A percentile compares a stretch with the other conserved stretches of the same genome.
phyloP scores from a whole-genome alignment of 176 grass and related monocot species.

The Puya raimondii region DNA sequence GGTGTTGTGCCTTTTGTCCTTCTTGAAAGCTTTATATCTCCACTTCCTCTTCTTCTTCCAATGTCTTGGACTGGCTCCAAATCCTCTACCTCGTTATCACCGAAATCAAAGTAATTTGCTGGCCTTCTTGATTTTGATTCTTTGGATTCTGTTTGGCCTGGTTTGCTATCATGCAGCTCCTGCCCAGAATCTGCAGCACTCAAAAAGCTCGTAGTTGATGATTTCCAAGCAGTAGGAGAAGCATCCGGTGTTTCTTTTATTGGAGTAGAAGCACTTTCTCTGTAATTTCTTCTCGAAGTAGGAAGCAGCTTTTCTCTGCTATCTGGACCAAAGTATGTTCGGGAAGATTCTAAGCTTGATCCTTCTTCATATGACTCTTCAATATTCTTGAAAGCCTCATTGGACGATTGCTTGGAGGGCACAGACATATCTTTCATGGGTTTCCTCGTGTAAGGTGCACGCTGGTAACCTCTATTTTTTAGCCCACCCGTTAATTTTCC shows the following conservation, averaged over 20 bases:
- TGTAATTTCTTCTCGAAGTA: too few species aligned
- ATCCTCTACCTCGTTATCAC: slow-evolving; percentile 35
- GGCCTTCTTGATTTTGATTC: slow-evolving; percentile 26
- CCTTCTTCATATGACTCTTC: slow-evolving; percentile 37
- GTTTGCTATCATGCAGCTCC: slow-evolving; percentile 16
- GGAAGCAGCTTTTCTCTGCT: too few species aligned
- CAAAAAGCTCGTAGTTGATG: slow-evolving; percentile 20
- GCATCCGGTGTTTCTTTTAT: background rate
- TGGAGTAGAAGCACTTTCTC: background rate
- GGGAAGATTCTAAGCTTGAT: slow-evolving; percentile 9
- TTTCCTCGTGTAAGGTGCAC: slow-evolving; percentile 34
- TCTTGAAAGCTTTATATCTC: slow-evolving; percentile 44
- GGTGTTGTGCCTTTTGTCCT: slow-evolving; percentile 39
- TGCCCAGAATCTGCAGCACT: slow-evolving; percentile 14
- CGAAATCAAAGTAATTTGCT: slow-evolving; percentile 33
- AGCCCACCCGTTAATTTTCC: slow-evolving; percentile 72
- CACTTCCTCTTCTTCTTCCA: slow-evolving; percentile 22
- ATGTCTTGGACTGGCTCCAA: slow-evolving; percentile 5
- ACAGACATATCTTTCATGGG: slow-evolving; percentile 17
- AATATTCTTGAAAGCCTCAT: slow-evolving; percentile 30
- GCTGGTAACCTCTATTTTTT: slow-evolving; percentile 47
- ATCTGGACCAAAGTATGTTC: too few species aligned
- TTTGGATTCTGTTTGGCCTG: slow-evolving; percentile 12
- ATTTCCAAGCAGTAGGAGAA: too few species aligned
- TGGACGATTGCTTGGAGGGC: slow-evolving; percentile 23